A percentile compares a stretch with the other conserved stretches of the same genome.
Evolutionary conservation across 1,284 basidiomycete genomes (phyloP).

Genomic region (Pulchroboletus neoregius): DNA sequence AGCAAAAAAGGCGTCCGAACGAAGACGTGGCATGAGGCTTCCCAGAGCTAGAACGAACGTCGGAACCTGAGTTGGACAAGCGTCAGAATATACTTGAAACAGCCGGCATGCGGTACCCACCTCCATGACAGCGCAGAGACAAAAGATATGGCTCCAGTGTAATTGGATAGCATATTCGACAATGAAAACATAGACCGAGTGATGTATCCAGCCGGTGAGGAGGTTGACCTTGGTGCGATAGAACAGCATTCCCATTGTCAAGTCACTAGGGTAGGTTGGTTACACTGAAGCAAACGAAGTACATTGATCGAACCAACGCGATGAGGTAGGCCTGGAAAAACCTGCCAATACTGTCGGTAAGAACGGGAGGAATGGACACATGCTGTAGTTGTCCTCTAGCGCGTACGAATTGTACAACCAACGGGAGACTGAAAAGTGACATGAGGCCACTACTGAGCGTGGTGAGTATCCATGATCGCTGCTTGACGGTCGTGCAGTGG

Average conservation of each 20-base stretch:
- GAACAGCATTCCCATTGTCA: constrained; percentile 36
- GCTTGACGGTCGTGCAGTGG: constrained; percentile 38
- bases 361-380: constrained; percentile 22
- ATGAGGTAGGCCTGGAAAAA: constrained; percentile 50
- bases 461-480: constrained; percentile 54
- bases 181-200: constrained; percentile 48
- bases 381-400: constrained; percentile 34
- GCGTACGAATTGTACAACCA: constrained; percentile 38
- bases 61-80: constrained; percentile 41
- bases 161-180: constrained; percentile 42
- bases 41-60: constrained; percentile 53
- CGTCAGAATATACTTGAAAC: background rate
- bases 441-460: constrained; percentile 42
- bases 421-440: constrained; percentile 46
- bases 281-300: constrained; percentile 11
- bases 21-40: constrained; percentile 42
- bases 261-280: constrained; percentile 34
- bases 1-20: constrained; percentile 52
- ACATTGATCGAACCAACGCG: constrained; percentile 32
- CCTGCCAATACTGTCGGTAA: constrained; percentile 31
- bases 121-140: constrained; percentile 52
- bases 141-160: constrained; percentile 46
- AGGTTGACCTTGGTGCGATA: constrained; percentile 46
- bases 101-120: constrained; percentile 21
- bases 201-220: constrained; percentile 60